Base-by-base conservation (phyloP, 2,329 filamentous ascomycete species). In the Colletotrichum navitas region DNA sequence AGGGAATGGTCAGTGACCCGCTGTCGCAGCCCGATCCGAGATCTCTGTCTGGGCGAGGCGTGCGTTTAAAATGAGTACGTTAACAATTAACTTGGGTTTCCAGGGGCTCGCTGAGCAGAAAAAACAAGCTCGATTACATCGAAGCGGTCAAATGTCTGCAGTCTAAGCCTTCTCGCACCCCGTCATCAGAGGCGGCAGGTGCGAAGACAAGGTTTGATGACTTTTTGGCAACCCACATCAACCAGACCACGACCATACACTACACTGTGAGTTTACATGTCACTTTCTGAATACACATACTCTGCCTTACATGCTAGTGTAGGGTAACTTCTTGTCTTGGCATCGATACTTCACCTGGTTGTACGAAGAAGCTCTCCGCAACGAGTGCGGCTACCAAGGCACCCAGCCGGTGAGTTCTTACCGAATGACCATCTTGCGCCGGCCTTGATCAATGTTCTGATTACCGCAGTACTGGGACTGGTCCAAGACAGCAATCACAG, bases 191-290 rank as follows among this genome's bases (percentile, higher is more conserved):
- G 16, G 82, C 81, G 0, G 78, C 84, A 0, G 86, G 86, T 2
- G 84, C 82, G 3, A 80, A 79, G 68, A 83, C 80, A 3, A 72
- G 85, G 67, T 87, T 83, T 68, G 86, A 88, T 74, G 86, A 88
- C 70, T 88, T 84, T 54, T 79, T 86, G 7, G 85, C 82, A 6
- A 80, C 81, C 0, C 86, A 88, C 71, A 82, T 88, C 68, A 83
- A 85, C 64, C 80, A 84, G 72, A 86, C 86, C 0, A 71, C 79
- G 12, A 63, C 61, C 1, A 85, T 87, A 24, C 86, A 88, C 74
- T 79, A 77, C 65, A 83, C 75, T 78, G 75, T 51, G 76, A 79
- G 73, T 32, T 39, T 5, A 55, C 7, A 63, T 10, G 11, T 12
- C 1, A 21, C 5, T 6, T 24, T 4, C 2, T 39, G 12, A 78